phyloP scores from a whole-genome alignment of 2,329 filamentous ascomycete genomes.

The Ascosphaera pollenicola region DNA sequence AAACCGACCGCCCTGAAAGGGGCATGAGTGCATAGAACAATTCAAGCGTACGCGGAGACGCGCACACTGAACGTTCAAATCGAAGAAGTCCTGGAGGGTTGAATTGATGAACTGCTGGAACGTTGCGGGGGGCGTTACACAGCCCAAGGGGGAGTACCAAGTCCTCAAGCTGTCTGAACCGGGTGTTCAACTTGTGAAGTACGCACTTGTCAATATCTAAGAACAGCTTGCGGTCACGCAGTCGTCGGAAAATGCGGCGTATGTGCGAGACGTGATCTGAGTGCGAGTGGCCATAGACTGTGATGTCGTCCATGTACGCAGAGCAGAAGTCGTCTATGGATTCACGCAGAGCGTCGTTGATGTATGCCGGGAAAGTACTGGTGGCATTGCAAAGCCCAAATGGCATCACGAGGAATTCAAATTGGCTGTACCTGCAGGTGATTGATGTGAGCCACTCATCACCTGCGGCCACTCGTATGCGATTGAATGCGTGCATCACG shows the following conservation, averaged over 20 bases:
- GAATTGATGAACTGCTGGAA: slow-evolving; percentile 8
- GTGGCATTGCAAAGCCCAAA: neutral
- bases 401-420: slow-evolving; percentile 1
- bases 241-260: slow-evolving; percentile 5
- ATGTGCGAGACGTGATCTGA: no score
- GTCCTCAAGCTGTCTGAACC: slow-evolving; percentile 7
- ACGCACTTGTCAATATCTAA: slow-evolving; percentile 5
- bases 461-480: slow-evolving; percentile 4
- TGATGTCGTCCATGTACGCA: slow-evolving; percentile 1
- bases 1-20: no score
- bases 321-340: slow-evolving; percentile 1
- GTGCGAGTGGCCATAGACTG: slow-evolving; percentile 1
- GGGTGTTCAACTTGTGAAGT: slow-evolving; percentile 6
- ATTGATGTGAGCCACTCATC: slow-evolving; percentile 8
- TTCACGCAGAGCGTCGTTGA: slow-evolving; percentile 1
- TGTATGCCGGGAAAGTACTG: neutral
- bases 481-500: no score
- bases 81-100: no score
- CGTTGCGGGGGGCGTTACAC: slow-evolving; percentile 4
- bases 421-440: slow-evolving; percentile 3
- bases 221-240: slow-evolving; percentile 4
- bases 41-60: no score
- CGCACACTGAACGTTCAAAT: no score
- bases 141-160: slow-evolving; percentile 7
- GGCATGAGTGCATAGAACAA: no score